These are phyloP conservation scores for Alternaria sp. DNA, from an alignment of 2,329 filamentous ascomycete genomes.

Conservation along the genomic window DNA sequence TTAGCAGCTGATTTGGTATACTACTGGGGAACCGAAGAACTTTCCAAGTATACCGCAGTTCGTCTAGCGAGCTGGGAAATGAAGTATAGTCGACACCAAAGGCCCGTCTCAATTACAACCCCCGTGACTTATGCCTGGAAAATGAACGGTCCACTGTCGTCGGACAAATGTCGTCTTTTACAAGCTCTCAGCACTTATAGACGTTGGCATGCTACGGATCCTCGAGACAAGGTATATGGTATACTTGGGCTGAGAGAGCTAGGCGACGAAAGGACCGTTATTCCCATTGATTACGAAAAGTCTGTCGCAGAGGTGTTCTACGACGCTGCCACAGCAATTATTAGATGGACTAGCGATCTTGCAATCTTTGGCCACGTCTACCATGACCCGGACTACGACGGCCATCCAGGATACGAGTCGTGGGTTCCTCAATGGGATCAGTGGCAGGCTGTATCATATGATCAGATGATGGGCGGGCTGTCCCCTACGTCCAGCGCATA, in stretches of 20 bases:
- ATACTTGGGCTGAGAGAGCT: not conserved
- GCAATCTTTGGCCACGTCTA: not conserved
- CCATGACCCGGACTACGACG: not conserved
- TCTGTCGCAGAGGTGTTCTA: not conserved
- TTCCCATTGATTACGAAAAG: not conserved
- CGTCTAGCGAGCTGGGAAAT: not conserved
- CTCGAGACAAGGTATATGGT: not conserved
- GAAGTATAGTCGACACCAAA: fast-evolving
- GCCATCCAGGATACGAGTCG: not conserved
- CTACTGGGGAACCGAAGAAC: not conserved
- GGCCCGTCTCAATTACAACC: fast-evolving
- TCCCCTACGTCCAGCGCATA: not conserved
- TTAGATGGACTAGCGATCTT: not conserved
- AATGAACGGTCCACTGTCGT: not conserved
- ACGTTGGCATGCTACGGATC: not conserved
- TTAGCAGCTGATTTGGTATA: not conserved
- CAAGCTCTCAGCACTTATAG: not conserved
- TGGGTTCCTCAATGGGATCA: not conserved
- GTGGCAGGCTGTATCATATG: not conserved
- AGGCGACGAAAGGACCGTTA: not conserved
- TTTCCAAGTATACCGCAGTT: not conserved
- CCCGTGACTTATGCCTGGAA: not conserved
- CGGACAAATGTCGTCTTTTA: not conserved
- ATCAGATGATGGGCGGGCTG: not conserved
- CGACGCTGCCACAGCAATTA: not conserved